A percentile compares a stretch with the other conserved stretches of the same genome.
These are phyloP conservation scores for Amanita thiersii DNA, from an alignment of 768 basidiomycete species.

Conservation along the genomic window DNA sequence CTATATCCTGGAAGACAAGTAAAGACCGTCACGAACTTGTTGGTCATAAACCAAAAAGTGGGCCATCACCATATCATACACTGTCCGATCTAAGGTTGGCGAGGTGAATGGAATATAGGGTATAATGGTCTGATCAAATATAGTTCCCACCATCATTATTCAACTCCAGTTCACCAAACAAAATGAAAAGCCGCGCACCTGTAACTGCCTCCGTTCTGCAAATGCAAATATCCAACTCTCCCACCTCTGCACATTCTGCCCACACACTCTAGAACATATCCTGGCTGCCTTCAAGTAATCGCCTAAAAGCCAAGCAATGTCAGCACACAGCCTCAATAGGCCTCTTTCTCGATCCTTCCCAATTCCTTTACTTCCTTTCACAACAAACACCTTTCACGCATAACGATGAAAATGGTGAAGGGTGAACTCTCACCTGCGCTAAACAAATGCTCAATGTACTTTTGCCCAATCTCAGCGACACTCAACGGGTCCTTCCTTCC, in stretches of 20 bases:
- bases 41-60: conserved; percentile 77
- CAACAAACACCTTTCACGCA: not conserved
- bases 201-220: conserved; percentile 70
- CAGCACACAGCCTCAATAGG: too few species aligned
- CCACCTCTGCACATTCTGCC: conserved; percentile 76
- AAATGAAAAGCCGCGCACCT: too few species aligned
- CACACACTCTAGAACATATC: conserved; percentile 81
- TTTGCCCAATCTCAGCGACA: conserved; percentile 69
- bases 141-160: not conserved
- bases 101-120: conserved; percentile 80
- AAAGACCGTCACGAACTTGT: conserved; percentile 51
- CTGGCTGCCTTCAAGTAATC: conserved; percentile 73
- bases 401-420: conserved; percentile 14
- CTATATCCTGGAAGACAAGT: not conserved
- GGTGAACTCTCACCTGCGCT: conserved; percentile 71
- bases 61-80: conserved; percentile 93
- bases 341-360: conserved; percentile 3
- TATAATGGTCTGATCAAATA: conserved; percentile 61
- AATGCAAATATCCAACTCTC: conserved; percentile 94
- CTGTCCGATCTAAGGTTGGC: conserved; percentile 73
- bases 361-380: not conserved
- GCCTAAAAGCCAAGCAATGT: conserved; percentile 21
- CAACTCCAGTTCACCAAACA: conserved; percentile 14
- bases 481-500: conserved; percentile 33
- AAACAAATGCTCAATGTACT: conserved; percentile 83